Evolutionary conservation across 108 stramenopile species (phyloP), one percentile per base, ranked within the genome.

Genomic region (Cyclotella atomus): DNA sequence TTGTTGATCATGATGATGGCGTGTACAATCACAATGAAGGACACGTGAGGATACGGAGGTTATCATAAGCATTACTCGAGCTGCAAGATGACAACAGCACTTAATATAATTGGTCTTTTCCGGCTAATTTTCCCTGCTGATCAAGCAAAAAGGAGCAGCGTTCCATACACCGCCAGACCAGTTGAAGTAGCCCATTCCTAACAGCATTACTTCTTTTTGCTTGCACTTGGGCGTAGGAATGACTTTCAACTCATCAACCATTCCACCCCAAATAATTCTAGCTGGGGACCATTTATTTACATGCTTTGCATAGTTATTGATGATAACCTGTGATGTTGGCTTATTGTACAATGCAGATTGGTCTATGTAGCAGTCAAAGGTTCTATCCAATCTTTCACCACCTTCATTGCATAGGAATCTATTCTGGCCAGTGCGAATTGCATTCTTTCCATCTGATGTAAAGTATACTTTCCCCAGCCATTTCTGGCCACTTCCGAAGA

Each of bases 241-340:
- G n/a, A 68, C 67, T 54, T 65, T 41, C 44, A 76, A 52, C 47
- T 76, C 75, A 50, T 76, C 75, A 44, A 76, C 75, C 75, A 76
- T 76, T 17, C 75, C 75, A 27, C 67, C 41, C 75, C 75, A 76
- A 53, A 76, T 62, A 21, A 76, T 32, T 36, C 67, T 68, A 67
- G 68, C 47, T 14, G 75, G 75, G 15, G 67, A 62, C 45, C 28
- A 64, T 29, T 3, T 36, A 33, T 55, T 45, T 35, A 46, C 59
- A 24, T 76, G 75, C 1, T 41, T 36, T 24, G 75, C 56, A 62
- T 76, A 76, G 36, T 52, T 17, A 50, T 76, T 67, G 45, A 76
- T 52, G 20, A 76, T 67, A 29, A 67, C 68, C 15, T 20, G 10
- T 49, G 68, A 53, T 54, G 12, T 1, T 20, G n/a, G 36, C 14